A percentile compares a stretch with the other conserved stretches of the same genome.
phyloP scores from a whole-genome alignment of 257 asterid genomes.

The Eustoma russellianum region DNA sequence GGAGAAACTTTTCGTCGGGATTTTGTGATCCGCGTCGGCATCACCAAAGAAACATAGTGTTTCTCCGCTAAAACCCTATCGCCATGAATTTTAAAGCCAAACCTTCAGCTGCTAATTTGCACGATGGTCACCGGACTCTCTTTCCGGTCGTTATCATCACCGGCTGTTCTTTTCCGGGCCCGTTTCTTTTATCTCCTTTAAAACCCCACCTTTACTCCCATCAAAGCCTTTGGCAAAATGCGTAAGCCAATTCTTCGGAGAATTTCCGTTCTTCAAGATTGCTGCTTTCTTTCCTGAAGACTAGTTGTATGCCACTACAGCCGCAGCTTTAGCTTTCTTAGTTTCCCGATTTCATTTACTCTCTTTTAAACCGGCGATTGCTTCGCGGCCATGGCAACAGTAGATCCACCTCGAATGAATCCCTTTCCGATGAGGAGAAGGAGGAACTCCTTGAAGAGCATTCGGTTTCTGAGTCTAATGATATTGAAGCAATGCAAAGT shows the following conservation, averaged over 20 bases:
- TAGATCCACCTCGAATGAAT: constrained; percentile 15
- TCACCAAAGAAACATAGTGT: too few species aligned
- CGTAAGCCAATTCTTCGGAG: not conserved
- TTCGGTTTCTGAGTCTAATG: constrained; percentile 43
- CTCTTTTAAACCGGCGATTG: constrained; percentile 17
- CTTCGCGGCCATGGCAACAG: constrained; percentile 8
- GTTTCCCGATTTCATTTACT: constrained; percentile 8
- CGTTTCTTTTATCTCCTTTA: constrained; percentile 21
- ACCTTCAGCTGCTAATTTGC: constrained; percentile 12
- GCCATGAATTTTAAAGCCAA: constrained; percentile 22
- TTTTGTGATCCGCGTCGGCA: too few species aligned
- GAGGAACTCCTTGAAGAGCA: constrained; percentile 43
- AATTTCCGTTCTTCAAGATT: not conserved
- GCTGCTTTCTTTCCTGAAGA: constrained; percentile 9
- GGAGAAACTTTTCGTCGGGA: too few species aligned
- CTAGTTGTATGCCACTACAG: constrained; percentile 22
- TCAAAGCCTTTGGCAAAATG: constrained; percentile 4
- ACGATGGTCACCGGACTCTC: constrained; percentile 11
- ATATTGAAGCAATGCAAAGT: constrained; percentile 33
- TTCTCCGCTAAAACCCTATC: constrained; percentile 12
- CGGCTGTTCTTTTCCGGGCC: constrained; percentile 18
- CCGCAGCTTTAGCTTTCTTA: constrained; percentile 24
- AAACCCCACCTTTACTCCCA: constrained; percentile 6
- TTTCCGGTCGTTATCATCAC: constrained; percentile 6
- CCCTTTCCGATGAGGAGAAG: constrained; percentile 28